phyloP scores from a whole-genome alignment of 768 basidiomycete genomes.

The Amylocystis lapponica region DNA sequence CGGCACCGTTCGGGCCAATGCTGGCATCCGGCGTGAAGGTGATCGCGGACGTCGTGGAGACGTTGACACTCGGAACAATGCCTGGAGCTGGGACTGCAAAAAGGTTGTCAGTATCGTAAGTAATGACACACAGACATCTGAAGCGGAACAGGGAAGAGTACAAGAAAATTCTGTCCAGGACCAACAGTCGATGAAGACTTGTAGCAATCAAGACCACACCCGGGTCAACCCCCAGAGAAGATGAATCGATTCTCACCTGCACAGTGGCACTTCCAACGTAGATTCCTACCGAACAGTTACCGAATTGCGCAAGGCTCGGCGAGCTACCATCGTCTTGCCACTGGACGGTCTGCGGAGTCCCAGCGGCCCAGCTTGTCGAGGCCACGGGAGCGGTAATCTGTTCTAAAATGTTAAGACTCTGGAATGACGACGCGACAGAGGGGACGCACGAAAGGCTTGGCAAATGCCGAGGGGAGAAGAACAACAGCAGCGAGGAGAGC shows the following conservation, averaged over 20 bases:
- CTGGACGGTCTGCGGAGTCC: constrained; percentile 40
- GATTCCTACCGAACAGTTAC: constrained; percentile 47
- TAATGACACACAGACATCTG: background rate
- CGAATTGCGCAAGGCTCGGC: constrained; percentile 49
- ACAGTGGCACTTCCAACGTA: constrained; percentile 55
- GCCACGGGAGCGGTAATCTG: constrained; percentile 57
- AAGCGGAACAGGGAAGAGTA: background rate
- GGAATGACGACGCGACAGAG: constrained; percentile 1
- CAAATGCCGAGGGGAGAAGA: constrained; percentile 48
- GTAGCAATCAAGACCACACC: constrained; percentile 8
- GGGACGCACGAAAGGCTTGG: constrained; percentile 50
- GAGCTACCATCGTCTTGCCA: constrained; percentile 53
- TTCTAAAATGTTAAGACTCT: background rate
- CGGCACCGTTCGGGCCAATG: constrained; percentile 47
- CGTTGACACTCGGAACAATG: constrained; percentile 44
- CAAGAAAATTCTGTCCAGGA: too few relatives aligned
- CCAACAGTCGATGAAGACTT: too few relatives aligned
- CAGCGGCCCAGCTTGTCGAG: constrained; percentile 41
- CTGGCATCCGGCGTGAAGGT: constrained; percentile 44
- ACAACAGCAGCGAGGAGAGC: constrained; percentile 40
- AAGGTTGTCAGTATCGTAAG: background rate
- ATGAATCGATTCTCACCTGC: constrained; percentile 40
- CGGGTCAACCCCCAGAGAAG: background rate
- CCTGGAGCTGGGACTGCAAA: constrained; percentile 50
- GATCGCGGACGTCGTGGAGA: constrained; percentile 40